A percentile compares a stretch with the other conserved stretches of the same genome.
phyloP scores from a whole-genome alignment of 352 stramenopile genomes.

The Pythium sp. region DNA sequence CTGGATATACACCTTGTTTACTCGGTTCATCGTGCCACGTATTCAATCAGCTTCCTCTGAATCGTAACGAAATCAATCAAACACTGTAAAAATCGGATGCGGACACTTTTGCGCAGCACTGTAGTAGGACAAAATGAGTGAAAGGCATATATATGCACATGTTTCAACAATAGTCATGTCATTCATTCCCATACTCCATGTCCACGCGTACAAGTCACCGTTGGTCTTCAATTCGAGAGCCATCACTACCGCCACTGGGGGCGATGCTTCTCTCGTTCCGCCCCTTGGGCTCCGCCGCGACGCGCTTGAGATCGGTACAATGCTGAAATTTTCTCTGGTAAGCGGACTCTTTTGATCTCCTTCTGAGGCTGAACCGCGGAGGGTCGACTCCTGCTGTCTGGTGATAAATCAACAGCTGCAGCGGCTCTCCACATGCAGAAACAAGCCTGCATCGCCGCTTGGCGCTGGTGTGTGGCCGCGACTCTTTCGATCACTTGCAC shows the following conservation, averaged over 20 bases:
- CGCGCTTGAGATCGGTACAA: not conserved
- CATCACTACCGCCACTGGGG: not conserved
- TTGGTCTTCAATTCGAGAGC: not conserved
- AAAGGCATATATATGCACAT: too few relatives aligned
- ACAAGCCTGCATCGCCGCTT: not conserved
- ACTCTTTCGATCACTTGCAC: not conserved
- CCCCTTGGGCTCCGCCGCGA: not conserved
- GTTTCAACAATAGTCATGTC: too few relatives aligned
- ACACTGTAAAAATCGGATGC: too few relatives aligned
- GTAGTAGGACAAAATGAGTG: too few relatives aligned
- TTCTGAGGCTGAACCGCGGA: not conserved
- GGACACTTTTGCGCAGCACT: too few relatives aligned
- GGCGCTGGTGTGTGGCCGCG: not conserved
- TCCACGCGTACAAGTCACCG: too few relatives aligned
- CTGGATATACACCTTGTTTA: too few relatives aligned
- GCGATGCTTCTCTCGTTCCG: not conserved
- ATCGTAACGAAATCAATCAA: too few relatives aligned
- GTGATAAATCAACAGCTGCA: not conserved
- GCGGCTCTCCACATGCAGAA: not conserved
- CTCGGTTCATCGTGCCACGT: too few relatives aligned
- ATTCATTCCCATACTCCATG: too few relatives aligned
- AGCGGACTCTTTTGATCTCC: not conserved
- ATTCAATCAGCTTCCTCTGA: too few relatives aligned
- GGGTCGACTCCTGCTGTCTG: not conserved
- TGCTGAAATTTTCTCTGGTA: constrained; percentile 1